Conservation (phyloP, 108 stramenopile genomes). For the Tribonema minus region DNA sequence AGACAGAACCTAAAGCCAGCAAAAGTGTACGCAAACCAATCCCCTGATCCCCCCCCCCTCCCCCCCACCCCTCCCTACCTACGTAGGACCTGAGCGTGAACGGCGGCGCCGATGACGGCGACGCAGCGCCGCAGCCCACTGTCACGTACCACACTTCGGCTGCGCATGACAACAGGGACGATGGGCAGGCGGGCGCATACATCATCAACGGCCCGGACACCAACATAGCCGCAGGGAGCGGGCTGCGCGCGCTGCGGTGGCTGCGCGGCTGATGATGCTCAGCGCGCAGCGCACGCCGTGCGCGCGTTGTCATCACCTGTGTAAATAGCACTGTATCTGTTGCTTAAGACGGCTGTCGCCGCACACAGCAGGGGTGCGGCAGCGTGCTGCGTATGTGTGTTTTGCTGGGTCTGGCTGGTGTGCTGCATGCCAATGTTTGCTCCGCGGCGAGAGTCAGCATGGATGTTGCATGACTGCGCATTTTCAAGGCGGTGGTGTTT, state of each 20-base stretch:
- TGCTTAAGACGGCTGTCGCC: neutral
- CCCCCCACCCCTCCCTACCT: no score
- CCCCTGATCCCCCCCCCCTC: no score
- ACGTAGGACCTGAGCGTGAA: no score
- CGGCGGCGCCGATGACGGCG: neutral
- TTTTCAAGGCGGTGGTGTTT: no score
- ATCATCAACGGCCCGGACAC: slow-evolving; percentile 43
- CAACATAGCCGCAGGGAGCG: slow-evolving; percentile 42
- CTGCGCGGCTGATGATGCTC: slow-evolving; percentile 22
- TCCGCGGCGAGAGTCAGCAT: no score
- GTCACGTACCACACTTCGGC: neutral
- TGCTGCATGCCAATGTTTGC: neutral
- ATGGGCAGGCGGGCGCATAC: slow-evolving; percentile 28
- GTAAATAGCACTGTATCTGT: no score
- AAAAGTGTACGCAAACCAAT: no score
- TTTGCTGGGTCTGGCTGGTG: neutral
- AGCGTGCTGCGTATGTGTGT: neutral
- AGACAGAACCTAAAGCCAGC: no score
- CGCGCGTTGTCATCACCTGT: no score
- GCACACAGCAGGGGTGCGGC: neutral
- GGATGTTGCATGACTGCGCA: no score
- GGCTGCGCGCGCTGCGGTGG: slow-evolving; percentile 35
- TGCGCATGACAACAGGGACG: slow-evolving; percentile 3
- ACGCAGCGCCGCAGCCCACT: neutral
- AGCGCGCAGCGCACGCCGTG: no score